phyloP scores from a whole-genome alignment of 2,329 filamentous ascomycete species.

The Golovinomyces cichoracearum region DNA sequence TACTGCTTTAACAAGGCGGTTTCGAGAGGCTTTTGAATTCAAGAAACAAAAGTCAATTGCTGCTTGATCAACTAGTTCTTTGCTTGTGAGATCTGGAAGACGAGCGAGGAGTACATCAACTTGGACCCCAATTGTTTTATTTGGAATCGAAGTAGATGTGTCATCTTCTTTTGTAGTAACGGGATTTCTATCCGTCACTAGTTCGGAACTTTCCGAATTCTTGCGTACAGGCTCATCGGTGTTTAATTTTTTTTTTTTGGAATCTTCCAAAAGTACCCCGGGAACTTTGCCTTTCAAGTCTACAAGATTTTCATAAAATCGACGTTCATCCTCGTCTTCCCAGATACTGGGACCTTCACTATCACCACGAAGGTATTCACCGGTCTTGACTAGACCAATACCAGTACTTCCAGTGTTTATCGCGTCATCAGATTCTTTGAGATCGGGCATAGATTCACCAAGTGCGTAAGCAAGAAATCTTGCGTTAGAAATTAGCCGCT shows the following conservation, averaged over 20 bases:
- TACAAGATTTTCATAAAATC: conserved; percentile 91
- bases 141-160: conserved; percentile 82
- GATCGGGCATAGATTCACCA: conserved; percentile 74
- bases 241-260: conserved; percentile 77
- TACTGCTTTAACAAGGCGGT: conserved; percentile 72
- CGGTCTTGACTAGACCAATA: conserved; percentile 81
- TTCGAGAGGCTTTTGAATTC: conserved; percentile 93
- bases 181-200: conserved; percentile 17
- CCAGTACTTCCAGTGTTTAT: conserved; percentile 41
- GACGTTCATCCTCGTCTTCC: conserved; percentile 93
- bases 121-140: conserved; percentile 92
- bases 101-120: conserved; percentile 73
- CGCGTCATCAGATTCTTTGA: conserved; percentile 56
- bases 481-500: conserved; percentile 69
- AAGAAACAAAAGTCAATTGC: conserved; percentile 95
- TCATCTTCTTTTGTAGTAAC: conserved; percentile 31
- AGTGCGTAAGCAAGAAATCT: conserved; percentile 75
- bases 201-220: conserved; percentile 32
- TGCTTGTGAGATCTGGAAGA: conserved; percentile 73
- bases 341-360: conserved; percentile 83
- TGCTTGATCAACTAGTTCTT: conserved; percentile 73
- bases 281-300: conserved; percentile 92
- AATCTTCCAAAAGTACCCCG: conserved; percentile 73
- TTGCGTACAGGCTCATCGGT: conserved; percentile 60
- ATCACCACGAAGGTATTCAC: conserved; percentile 74